Percentiles rank a stretch among this genome's conserved stretches.
phyloP scores from a whole-genome alignment of 345 rosid genomes.

The Salix caprea region DNA sequence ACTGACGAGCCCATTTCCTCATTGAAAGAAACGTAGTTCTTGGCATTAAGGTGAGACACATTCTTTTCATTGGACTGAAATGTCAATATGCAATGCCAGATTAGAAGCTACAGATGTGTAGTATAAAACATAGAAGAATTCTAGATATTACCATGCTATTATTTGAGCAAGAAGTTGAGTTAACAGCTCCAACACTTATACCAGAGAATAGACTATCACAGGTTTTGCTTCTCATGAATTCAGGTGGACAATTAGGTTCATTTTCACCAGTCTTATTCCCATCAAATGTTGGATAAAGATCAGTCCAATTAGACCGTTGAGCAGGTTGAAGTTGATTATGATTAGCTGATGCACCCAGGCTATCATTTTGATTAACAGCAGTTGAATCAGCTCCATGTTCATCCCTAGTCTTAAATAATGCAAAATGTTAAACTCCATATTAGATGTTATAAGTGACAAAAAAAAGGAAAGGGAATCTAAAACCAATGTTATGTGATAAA shows the following conservation, averaged over 20 bases:
- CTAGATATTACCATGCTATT: slow-evolving; percentile 30
- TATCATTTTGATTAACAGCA: slow-evolving; percentile 11
- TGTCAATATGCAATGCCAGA: neutral
- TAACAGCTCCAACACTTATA: slow-evolving; percentile 17
- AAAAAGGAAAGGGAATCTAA: too few relatives aligned
- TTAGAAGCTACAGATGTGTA: slow-evolving; percentile 10
- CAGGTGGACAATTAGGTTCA: slow-evolving; percentile 22
- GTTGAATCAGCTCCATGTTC: slow-evolving; percentile 26
- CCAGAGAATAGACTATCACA: slow-evolving; percentile 11
- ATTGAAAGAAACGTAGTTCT: slow-evolving; percentile 16
- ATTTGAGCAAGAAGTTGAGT: slow-evolving; percentile 29
- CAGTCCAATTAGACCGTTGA: slow-evolving; percentile 26
- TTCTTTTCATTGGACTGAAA: slow-evolving; percentile 31
- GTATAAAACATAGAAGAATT: slow-evolving; percentile 13
- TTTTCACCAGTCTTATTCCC: slow-evolving; percentile 20
- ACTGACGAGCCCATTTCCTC: slow-evolving; percentile 23
- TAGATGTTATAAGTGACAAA: neutral
- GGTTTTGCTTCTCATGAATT: slow-evolving; percentile 18
- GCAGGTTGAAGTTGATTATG: slow-evolving; percentile 6
- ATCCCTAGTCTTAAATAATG: slow-evolving; percentile 24
- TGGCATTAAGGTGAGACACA: slow-evolving; percentile 15
- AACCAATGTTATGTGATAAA: too few relatives aligned
- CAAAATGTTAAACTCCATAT: neutral
- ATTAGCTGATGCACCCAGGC: slow-evolving; percentile 3
- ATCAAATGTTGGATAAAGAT: slow-evolving; percentile 16